Evolutionary conservation across 805 yeast species (phyloP).

Genomic region (Suhomyces sp.): DNA sequence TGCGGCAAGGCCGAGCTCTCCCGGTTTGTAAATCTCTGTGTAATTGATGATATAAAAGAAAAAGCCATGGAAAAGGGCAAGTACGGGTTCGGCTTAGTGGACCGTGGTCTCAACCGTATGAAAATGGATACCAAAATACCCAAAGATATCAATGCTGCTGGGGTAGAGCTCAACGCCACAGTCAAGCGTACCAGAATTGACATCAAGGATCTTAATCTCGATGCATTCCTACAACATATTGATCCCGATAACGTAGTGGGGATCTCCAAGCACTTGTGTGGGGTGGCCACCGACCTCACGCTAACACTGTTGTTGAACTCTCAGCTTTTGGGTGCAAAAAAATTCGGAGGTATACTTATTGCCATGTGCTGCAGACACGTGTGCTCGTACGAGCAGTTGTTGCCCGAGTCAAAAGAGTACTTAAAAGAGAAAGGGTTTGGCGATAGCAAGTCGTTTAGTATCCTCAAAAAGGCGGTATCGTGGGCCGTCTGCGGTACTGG

Average conservation of each 20-base stretch:
- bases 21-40: slow-evolving; percentile 51
- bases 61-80: not conserved
- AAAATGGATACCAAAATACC: slow-evolving; percentile 70
- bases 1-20: slow-evolving; percentile 88
- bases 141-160: slow-evolving; percentile 41
- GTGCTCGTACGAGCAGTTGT: slow-evolving; percentile 58
- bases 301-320: slow-evolving; percentile 56
- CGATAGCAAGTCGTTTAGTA: slow-evolving; percentile 37
- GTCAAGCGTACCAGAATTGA: slow-evolving; percentile 64
- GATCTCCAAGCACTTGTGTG: slow-evolving; percentile 87
- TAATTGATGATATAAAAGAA: slow-evolving; percentile 18
- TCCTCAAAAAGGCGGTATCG: slow-evolving; percentile 64
- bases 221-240: slow-evolving; percentile 35
- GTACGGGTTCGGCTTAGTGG: slow-evolving; percentile 60
- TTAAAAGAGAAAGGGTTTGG: slow-evolving; percentile 33
- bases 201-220: slow-evolving; percentile 69
- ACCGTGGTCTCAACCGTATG: slow-evolving; percentile 73
- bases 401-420: slow-evolving; percentile 45
- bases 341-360: slow-evolving; percentile 59
- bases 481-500: slow-evolving; percentile 81
- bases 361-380: slow-evolving; percentile 95
- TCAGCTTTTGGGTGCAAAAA: slow-evolving; percentile 14
- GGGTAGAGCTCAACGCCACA: slow-evolving; percentile 18
- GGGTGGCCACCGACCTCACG: slow-evolving; percentile 90
- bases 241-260: slow-evolving; percentile 43